Evolutionary conservation across 2,329 filamentous ascomycete species (phyloP), one percentile per base, ranked within the genome.

Genomic region (Fusarium incarnatum): DNA sequence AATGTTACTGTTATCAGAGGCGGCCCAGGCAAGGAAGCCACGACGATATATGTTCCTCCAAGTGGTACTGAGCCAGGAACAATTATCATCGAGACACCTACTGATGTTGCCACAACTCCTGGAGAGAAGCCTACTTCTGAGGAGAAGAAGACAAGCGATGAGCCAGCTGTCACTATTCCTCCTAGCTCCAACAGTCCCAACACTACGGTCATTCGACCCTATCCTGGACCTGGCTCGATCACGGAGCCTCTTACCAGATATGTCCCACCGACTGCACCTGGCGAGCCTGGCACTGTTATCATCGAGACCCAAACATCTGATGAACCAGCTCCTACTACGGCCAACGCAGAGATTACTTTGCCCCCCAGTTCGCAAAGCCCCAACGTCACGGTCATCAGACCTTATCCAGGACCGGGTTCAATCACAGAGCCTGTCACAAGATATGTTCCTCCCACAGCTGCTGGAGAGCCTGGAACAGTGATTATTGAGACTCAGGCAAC

Each of bases 391-490:
- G 45, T 64, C 7, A 54, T 56, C 5, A 28, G 45, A n/a, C 61
- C 57, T 16, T 64, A 64, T 30, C 32, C 61, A n/a, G 61, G 61
- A 28, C 52, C 61, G 7, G 61, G 45, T 5, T 56, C 40, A n/a
- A 64, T 62, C 15, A 62, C 57, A 1, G 57, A 61, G 12, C 61
- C 61, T 9, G 13, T 64, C 18, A 64, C 61, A 3, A 56, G 41
- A 45, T 64, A 64, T n/a, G n/a, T 28, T 10, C 47, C 62, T 22
- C 59, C 62, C 8, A 53, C 58, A 6, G 53, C 41, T 6, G 15
- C 59, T 10, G 62, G 62, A 5, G 58, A 63, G 23, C 59, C 62
- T 18, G 62, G 62, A 6, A 65, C 62, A 6, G n/a, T 65, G 5
- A 28, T 65, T 3, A 65, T 65, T 8, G 62, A 65, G 30, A 65